Evolutionary conservation across 164 flowering plant genomes (phyloP).

Genomic region (Dillenia turbinata): DNA sequence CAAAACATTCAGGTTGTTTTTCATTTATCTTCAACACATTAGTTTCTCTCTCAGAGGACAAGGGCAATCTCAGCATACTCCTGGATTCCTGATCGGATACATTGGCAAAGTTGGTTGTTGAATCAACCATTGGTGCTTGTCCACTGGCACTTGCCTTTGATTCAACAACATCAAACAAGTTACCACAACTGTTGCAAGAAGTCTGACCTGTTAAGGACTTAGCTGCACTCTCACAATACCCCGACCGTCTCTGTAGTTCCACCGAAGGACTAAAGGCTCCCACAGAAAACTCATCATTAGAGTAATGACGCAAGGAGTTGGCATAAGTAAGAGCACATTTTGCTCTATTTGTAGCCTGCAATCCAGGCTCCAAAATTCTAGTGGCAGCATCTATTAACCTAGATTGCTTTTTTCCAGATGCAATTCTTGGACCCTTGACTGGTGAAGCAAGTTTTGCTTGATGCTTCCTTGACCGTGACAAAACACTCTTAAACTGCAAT

Average conservation of each 20-base stretch:
- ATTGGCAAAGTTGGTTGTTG: constrained; percentile 22
- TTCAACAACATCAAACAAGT: constrained; percentile 29
- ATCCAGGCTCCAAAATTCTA: constrained; percentile 76
- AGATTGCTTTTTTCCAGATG: constrained; percentile 41
- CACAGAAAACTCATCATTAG: constrained; percentile 21
- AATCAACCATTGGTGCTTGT: constrained; percentile 13
- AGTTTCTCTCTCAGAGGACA: constrained; percentile 23
- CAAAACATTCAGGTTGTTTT: constrained; percentile 11
- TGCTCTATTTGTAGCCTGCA: constrained; percentile 59
- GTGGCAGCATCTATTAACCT: constrained; percentile 85
- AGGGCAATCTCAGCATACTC: constrained; percentile 17
- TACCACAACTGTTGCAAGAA: constrained; percentile 60
- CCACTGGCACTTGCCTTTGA: constrained; percentile 19
- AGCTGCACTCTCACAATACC: constrained; percentile 11
- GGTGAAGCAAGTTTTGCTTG: constrained; percentile 61
- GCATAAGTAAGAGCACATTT: constrained; percentile 58
- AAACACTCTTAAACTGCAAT: constrained; percentile 53
- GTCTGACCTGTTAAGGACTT: constrained; percentile 28
- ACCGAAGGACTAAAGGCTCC: constrained; percentile 7
- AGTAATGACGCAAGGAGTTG: constrained; percentile 15
- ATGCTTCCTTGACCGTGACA: constrained; percentile 59
- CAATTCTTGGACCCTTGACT: constrained; percentile 60
- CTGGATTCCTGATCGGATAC: constrained; percentile 23
- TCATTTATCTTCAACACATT: constrained; percentile 13
- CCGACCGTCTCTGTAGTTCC: constrained; percentile 14